Evolutionary conservation across 2,329 filamentous ascomycete species (phyloP).

Genomic region (Pseudocercospora crystallina): DNA sequence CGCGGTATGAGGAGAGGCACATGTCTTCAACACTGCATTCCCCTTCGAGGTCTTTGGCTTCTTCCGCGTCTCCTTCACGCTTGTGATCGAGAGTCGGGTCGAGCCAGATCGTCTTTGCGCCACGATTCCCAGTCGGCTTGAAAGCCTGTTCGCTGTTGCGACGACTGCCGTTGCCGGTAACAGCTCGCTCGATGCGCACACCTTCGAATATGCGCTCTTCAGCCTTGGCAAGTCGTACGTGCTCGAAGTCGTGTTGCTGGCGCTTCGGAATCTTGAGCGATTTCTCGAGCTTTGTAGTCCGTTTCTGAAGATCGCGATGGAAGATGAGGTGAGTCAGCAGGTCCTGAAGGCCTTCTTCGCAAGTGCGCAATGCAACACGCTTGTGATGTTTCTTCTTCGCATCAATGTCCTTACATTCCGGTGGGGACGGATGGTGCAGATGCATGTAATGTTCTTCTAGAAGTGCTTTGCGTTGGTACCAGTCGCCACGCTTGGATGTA

Average conservation of each 20-base stretch:
- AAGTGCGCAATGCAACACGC: slow-evolving; percentile 71
- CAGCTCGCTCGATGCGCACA: slow-evolving; percentile 61
- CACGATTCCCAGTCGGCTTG: slow-evolving; percentile 37
- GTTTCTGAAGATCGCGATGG: slow-evolving; percentile 92
- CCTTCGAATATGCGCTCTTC: slow-evolving; percentile 74
- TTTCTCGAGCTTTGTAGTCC: slow-evolving; percentile 87
- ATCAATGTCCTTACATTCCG: slow-evolving; percentile 52
- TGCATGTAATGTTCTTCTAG: slow-evolving; percentile 96
- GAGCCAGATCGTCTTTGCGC: slow-evolving; percentile 81
- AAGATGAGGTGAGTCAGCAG: slow-evolving; percentile 86
- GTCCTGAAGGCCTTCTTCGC: slow-evolving; percentile 83
- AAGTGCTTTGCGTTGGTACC: slow-evolving; percentile 94
- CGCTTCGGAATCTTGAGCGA: slow-evolving; percentile 78
- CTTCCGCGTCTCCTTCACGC: slow-evolving; percentile 2
- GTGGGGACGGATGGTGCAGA: slow-evolving; percentile 50
- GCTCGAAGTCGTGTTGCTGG: slow-evolving; percentile 87
- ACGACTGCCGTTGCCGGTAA: slow-evolving; percentile 21
- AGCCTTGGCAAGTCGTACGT: slow-evolving; percentile 75
- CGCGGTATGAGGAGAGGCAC: slow-evolving; percentile 84
- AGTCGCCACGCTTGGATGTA: slow-evolving; percentile 76
- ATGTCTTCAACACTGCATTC: slow-evolving; percentile 91
- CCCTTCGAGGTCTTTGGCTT: slow-evolving; percentile 41
- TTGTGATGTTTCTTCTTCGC: slow-evolving; percentile 81
- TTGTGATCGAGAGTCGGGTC: slow-evolving; percentile 51
- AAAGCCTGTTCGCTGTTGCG: slow-evolving; percentile 36